Conservation (phyloP, 768 basidiomycete genomes). For the Amanita brunnescens region DNA sequence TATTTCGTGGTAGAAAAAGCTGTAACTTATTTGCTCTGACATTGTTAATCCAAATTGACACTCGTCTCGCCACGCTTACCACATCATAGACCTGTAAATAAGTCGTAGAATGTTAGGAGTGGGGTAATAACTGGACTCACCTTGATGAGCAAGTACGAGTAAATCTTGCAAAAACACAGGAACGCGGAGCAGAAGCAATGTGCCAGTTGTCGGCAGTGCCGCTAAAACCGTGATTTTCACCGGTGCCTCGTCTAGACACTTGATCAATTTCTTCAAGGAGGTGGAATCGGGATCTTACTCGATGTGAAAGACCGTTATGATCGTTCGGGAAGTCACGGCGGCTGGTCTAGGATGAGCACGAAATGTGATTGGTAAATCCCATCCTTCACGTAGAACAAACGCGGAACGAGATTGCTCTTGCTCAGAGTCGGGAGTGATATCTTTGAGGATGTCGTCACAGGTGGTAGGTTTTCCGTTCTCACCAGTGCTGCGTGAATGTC, state of each 20-base stretch:
- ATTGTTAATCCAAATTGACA: too few species aligned
- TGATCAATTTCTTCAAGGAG: background rate
- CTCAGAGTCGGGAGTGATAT: constrained; percentile 7
- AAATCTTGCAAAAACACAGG: constrained; percentile 9
- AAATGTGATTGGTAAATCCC: constrained; percentile 11
- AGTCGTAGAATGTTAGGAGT: background rate
- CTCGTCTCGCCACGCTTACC: background rate
- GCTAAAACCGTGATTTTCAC: constrained; percentile 8
- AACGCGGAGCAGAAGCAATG: constrained; percentile 10
- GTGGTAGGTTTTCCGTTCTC: constrained; percentile 9
- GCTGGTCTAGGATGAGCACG: constrained; percentile 1
- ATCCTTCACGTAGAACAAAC: constrained; percentile 11
- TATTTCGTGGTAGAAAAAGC: too few species aligned
- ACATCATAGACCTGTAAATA: background rate
- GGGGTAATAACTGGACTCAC: constrained; percentile 1
- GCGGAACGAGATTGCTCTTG: constrained; percentile 9
- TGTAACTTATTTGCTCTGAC: too few species aligned
- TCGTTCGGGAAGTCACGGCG: constrained; percentile 7
- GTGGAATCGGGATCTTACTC: background rate
- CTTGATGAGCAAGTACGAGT: constrained; percentile 9
- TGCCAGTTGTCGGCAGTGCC: constrained; percentile 8
- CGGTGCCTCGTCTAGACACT: background rate
- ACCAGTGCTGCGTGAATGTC: constrained; percentile 13
- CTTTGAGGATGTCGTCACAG: constrained; percentile 8
- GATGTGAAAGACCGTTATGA: constrained; percentile 8